Base-by-base conservation (phyloP, 345 rosid species). In the Acer saccharum region DNA sequence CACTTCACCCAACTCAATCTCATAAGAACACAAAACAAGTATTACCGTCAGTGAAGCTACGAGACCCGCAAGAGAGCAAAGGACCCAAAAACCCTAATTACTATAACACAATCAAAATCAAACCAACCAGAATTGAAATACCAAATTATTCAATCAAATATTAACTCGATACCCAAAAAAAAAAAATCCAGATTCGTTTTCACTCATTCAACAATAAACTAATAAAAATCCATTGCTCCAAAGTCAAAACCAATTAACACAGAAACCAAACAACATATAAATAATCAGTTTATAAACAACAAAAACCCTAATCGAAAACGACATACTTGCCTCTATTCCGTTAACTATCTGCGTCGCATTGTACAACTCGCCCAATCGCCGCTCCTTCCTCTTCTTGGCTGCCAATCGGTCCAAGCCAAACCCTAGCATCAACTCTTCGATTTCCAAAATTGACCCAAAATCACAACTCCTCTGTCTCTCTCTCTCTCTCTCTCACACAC, bases 311-410 rank as follows among this genome's bases (percentile, higher is more conserved):
- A 78, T 78, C 54, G 72, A 73, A 79, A 76, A 81, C 60, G 6
- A 44, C 65, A 71, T 79, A 75, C 90, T 78, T 89, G 86, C 88
- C 90, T 92, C 86, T 27, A 86, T 84, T 79, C 63, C 79, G 65
- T 13, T 74, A 83, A 88, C 80, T 81, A 86, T 55, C 55, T 65
- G 76, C 81, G 85, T 43, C 69, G 78, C 86, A 82, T 86, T 79
- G 74, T 65, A 84, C 17, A 81, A 75, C 79, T 82, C 81, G 14
- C 71, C 74, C 73, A 89, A 80, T 72, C 70, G 61, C 81, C 81
- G 65, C 71, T 81, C 80, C 83, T 74, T 79, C 80, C 69, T 64
- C 81, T 84, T 64, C 81, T 84, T 69, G 69, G 82, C 85, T 79
- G 76, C 84, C 81, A 78, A 18, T 60, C 82, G 81, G 69, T 84